Base-by-base conservation (phyloP, 1,284 basidiomycete species). In the Porphyrellus sp. region DNA sequence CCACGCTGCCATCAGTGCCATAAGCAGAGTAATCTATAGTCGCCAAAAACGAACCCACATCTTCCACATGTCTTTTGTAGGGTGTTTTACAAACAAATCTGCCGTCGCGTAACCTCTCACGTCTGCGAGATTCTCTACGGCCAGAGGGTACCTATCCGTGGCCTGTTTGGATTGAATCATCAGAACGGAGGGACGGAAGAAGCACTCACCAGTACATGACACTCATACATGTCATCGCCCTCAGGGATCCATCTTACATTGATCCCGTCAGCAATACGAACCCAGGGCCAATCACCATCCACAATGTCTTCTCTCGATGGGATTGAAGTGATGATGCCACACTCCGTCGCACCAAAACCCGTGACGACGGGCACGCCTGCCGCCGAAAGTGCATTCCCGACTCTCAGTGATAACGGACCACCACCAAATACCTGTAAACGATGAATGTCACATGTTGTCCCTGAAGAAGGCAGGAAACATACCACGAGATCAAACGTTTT, bases 1-100 rank as follows among this genome's bases (percentile, higher is more conserved):
- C 60, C 1, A 64, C 44, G 11, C 61, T 63, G 4, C 33, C 30
- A n/a, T n/a, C n/a, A n/a, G n/a, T n/a, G n/a, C n/a, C 9, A 11
- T 30, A 30, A 30, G 30, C 9, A 11, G 11, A 30, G 9, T 12
- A 13, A 30, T 3, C 9, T 30, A 12, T 30, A 11, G 9, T 4
- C 3, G 9, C 9, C 30, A 13, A 13, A 13, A 30, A 30, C 30
- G 13, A 9, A 35, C 49, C n/a, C 11, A 44, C 51, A 52, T 42
- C 34, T 38, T 43, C 51, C 51, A 52, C 40, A 53, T 25, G n/a
- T 53, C 28, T 13, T 52, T 52, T 1, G 51, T 53, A 9, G 51
- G 51, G 4, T 52, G 51, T 20, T 33, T 52, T 8, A 52, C 39
- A 23, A 52, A 52, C 8, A 52, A 9, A 8, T 52, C 51, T 5